Evolutionary conservation across 768 basidiomycete genomes (phyloP).

Genomic region (Arthromyces matolae): DNA sequence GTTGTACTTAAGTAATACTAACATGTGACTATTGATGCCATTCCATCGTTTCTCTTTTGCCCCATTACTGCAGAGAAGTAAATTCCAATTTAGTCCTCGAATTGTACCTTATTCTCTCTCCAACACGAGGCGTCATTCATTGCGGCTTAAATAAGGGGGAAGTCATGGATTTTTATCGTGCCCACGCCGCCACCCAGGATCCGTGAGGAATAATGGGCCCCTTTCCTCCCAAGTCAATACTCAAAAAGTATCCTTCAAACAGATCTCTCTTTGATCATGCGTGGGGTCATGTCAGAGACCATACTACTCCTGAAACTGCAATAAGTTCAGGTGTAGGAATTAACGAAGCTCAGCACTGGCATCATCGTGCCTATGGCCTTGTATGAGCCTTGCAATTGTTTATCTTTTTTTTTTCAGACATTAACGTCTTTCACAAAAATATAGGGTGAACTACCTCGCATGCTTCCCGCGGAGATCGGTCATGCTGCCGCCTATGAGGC

Average conservation of each 20-base stretch:
- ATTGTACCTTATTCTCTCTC: conserved; percentile 15
- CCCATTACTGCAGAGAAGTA: conserved; percentile 8
- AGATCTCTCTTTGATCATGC: conserved; percentile 57
- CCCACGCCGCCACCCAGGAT: conserved; percentile 54
- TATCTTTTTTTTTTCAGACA: neutral
- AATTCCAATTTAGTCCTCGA: conserved; percentile 43
- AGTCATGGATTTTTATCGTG: conserved; percentile 60
- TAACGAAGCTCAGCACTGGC: conserved; percentile 62
- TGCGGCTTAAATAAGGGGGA: conserved; percentile 41
- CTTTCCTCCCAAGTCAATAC: conserved; percentile 11
- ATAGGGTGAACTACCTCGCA: conserved; percentile 47
- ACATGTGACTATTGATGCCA: no score
- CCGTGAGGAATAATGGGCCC: conserved; percentile 41
- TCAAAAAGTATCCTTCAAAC: conserved; percentile 30
- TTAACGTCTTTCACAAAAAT: conserved; percentile 1
- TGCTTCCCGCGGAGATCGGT: conserved; percentile 62
- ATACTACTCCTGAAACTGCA: conserved; percentile 27
- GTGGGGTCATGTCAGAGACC: conserved; percentile 43
- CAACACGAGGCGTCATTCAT: conserved; percentile 17
- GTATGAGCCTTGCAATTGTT: conserved; percentile 27
- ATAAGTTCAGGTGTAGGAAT: conserved; percentile 46
- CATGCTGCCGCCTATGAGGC: conserved; percentile 79
- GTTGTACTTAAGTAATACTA: no score
- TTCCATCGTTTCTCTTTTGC: conserved; percentile 3
- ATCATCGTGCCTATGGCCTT: conserved; percentile 59